Percentiles rank a stretch among this genome's conserved stretches.
Evolutionary conservation across 2,329 filamentous ascomycete genomes (phyloP).

Genomic region (Xylaria digitata): DNA sequence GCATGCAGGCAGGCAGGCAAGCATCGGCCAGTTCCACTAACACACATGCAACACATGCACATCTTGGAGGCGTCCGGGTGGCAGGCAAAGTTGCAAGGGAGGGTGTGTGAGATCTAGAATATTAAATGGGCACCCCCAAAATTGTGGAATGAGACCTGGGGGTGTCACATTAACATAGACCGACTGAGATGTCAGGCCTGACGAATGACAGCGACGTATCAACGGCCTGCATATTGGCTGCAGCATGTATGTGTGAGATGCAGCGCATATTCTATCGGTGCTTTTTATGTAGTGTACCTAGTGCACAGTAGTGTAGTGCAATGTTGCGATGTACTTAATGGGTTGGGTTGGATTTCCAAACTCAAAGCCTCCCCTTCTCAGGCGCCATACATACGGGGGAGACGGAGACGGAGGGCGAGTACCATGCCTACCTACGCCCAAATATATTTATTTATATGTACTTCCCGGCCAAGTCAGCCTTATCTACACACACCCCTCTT

Average conservation of each 20-base stretch:
- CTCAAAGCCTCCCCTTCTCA: slow-evolving; percentile 2
- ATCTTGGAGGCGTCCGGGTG: slow-evolving; percentile 41
- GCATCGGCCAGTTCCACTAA: slow-evolving; percentile 39
- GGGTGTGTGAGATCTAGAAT: slow-evolving; percentile 40
- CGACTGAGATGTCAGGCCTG: slow-evolving; percentile 39
- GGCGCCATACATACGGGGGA: slow-evolving; percentile 27
- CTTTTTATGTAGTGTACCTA: slow-evolving; percentile 27
- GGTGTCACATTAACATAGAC: slow-evolving; percentile 45
- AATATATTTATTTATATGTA: not conserved
- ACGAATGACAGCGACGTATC: slow-evolving; percentile 45
- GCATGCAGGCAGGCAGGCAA: slow-evolving; percentile 34
- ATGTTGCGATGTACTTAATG: slow-evolving; percentile 18
- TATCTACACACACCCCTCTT: slow-evolving; percentile 31
- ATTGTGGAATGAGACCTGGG: slow-evolving; percentile 29
- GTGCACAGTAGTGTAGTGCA: not conserved
- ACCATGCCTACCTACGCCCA: slow-evolving; percentile 28
- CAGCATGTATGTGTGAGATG: slow-evolving; percentile 52
- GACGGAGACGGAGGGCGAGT: slow-evolving; percentile 23
- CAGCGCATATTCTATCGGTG: slow-evolving; percentile 43
- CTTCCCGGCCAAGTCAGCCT: slow-evolving; percentile 16
- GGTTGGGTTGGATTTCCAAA: slow-evolving; percentile 25
- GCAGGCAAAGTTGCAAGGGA: slow-evolving; percentile 30
- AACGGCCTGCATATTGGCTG: slow-evolving; percentile 48
- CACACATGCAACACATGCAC: slow-evolving; percentile 31
- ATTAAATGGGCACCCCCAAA: slow-evolving; percentile 37